These are phyloP conservation scores for Syzygium oleosum DNA, from an alignment of 345 rosid species.

Conservation along the genomic window DNA sequence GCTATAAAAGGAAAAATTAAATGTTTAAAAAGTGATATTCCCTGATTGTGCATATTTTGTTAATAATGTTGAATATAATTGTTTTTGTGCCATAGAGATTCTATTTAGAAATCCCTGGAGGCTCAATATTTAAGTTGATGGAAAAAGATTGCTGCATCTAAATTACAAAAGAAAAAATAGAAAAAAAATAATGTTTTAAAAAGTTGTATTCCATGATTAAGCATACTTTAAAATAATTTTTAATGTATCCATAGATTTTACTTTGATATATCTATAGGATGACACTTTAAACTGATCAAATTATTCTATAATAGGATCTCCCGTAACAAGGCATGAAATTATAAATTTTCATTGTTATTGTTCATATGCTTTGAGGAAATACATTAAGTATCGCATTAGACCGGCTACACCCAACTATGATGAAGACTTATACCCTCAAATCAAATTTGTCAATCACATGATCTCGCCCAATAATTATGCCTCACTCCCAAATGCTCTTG, in stretches of 20 bases:
- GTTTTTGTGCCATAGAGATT: neutral
- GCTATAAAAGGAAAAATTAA: neutral
- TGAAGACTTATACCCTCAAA: too few species aligned
- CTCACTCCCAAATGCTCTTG: too few species aligned
- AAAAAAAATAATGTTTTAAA: neutral
- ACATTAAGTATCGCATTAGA: too few species aligned
- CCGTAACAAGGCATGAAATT: too few species aligned
- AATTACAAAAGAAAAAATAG: too few species aligned
- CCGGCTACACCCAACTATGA: neutral
- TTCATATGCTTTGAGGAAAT: too few species aligned
- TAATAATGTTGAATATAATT: neutral
- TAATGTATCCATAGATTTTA: neutral
- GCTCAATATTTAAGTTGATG: neutral
- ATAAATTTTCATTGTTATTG: too few species aligned
- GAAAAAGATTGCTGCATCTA: neutral
- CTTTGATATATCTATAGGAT: too few species aligned
- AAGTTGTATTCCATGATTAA: neutral
- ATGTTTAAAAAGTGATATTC: neutral
- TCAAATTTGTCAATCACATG: too few species aligned
- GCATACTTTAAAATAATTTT: neutral
- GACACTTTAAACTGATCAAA: too few species aligned
- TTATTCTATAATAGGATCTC: too few species aligned
- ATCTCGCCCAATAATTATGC: too few species aligned
- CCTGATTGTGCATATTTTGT: neutral
- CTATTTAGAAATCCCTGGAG: neutral